These are phyloP conservation scores for Francoa sonchifolia DNA, from an alignment of 441 rosid genomes.

Conservation along the genomic window DNA sequence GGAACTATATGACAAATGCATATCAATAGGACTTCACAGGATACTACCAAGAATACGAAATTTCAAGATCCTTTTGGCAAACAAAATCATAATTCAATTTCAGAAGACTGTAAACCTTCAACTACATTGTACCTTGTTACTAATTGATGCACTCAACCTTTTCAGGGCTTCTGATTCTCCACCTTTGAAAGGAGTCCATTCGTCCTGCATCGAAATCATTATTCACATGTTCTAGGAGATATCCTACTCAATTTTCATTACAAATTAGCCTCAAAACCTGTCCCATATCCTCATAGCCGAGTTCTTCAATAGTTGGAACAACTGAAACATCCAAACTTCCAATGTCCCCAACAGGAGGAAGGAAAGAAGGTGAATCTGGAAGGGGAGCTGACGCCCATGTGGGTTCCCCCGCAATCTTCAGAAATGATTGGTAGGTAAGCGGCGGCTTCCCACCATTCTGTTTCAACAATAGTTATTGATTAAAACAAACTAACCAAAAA, in stretches of 20 bases:
- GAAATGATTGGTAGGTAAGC: slow-evolving; percentile 66
- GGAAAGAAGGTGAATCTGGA: slow-evolving; percentile 29
- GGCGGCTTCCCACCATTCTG: slow-evolving; percentile 89
- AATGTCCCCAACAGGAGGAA: slow-evolving; percentile 63
- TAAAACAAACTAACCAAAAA: not conserved
- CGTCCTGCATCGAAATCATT: no score
- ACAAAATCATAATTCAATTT: no score
- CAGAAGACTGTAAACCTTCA: no score
- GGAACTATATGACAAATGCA: no score
- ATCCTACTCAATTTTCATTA: no score
- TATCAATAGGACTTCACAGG: no score
- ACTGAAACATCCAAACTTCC: slow-evolving; percentile 38
- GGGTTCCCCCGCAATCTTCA: slow-evolving; percentile 84
- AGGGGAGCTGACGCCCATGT: slow-evolving; percentile 49
- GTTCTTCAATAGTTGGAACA: slow-evolving; percentile 60
- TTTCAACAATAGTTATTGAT: slow-evolving; percentile 2
- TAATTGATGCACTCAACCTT: slow-evolving; percentile 47
- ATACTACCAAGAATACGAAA: no score
- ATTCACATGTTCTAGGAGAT: no score
- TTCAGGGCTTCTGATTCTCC: slow-evolving; percentile 77
- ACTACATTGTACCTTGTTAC: slow-evolving; percentile 39
- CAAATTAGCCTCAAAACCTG: slow-evolving; percentile 23
- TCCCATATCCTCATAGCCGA: slow-evolving; percentile 46
- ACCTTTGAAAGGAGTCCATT: slow-evolving; percentile 63
- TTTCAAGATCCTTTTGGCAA: no score